Percentiles rank a stretch among this genome's conserved stretches.
These are phyloP conservation scores for Blastocystis sp. DNA, from an alignment of 352 stramenopile species.

Conservation along the genomic window DNA sequence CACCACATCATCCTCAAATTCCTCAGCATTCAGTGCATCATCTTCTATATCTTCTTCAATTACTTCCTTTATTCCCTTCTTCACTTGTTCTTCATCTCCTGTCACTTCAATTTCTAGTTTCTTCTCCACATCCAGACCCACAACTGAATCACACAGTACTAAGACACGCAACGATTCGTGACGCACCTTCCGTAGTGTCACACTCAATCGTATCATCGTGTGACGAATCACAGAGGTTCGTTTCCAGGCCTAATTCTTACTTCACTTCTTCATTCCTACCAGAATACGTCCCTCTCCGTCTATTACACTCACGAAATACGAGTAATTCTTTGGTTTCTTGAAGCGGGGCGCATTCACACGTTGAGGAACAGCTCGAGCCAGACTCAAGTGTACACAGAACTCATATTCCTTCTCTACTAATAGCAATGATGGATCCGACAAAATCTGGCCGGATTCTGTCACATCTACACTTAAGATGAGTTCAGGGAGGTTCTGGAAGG, in stretches of 20 bases:
- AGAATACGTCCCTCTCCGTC: neutral
- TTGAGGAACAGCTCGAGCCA: constrained; percentile 26
- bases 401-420: constrained; percentile 19
- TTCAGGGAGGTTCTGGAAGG: constrained; percentile 31
- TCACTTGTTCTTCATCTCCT: constrained; percentile 23
- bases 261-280: neutral
- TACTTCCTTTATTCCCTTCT: neutral
- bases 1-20: constrained; percentile 47
- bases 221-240: constrained; percentile 24
- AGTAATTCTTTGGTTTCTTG: constrained; percentile 63
- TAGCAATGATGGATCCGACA: neutral
- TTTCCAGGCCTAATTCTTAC: constrained; percentile 27
- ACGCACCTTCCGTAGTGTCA: neutral
- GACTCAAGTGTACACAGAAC: neutral
- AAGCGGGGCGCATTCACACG: constrained; percentile 51
- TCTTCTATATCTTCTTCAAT: neutral
- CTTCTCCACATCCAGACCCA: constrained; percentile 27
- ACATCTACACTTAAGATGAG: neutral
- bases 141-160: constrained; percentile 50
- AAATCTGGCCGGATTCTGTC: neutral
- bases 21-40: neutral
- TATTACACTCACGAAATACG: constrained; percentile 28
- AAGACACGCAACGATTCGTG: neutral
- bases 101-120: neutral
- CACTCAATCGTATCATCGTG: neutral